Evolutionary conservation across 305 asterid species (phyloP).

Genomic region (Plantago coronopus): DNA sequence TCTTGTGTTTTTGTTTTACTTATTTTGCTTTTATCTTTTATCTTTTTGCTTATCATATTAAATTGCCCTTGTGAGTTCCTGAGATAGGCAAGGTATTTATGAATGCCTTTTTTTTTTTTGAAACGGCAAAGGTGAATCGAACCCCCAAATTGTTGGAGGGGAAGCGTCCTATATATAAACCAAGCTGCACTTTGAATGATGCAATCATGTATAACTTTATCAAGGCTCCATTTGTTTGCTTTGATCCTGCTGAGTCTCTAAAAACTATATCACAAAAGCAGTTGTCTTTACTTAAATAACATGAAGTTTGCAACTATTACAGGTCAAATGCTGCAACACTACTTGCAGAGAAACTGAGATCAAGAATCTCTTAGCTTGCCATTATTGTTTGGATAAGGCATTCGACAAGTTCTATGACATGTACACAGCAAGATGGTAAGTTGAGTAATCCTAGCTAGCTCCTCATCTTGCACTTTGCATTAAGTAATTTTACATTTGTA

Average conservation of each 20-base stretch:
- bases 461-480: background rate
- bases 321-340: constrained; percentile 89
- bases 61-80: too few species aligned
- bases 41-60: too few species aligned
- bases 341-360: constrained; percentile 68
- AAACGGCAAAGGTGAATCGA: too few species aligned
- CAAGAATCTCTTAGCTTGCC: constrained; percentile 73
- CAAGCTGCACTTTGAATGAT: too few species aligned
- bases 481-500: background rate
- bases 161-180: too few species aligned
- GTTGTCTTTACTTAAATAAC: background rate
- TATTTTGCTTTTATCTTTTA: too few species aligned
- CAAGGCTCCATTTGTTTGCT: background rate
- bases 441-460: constrained; percentile 12
- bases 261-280: background rate
- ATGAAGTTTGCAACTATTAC: constrained; percentile 15
- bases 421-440: constrained; percentile 82
- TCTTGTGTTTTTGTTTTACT: too few species aligned
- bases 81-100: too few species aligned
- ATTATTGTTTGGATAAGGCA: constrained; percentile 74
- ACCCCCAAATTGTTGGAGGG: too few species aligned
- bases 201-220: too few species aligned
- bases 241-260: background rate
- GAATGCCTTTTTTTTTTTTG: too few species aligned
- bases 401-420: constrained; percentile 82